Percentiles rank a stretch among this genome's conserved stretches.
Evolutionary conservation across 306 rosid genomes (phyloP).

Genomic region (Pyrus bretschneideri): DNA sequence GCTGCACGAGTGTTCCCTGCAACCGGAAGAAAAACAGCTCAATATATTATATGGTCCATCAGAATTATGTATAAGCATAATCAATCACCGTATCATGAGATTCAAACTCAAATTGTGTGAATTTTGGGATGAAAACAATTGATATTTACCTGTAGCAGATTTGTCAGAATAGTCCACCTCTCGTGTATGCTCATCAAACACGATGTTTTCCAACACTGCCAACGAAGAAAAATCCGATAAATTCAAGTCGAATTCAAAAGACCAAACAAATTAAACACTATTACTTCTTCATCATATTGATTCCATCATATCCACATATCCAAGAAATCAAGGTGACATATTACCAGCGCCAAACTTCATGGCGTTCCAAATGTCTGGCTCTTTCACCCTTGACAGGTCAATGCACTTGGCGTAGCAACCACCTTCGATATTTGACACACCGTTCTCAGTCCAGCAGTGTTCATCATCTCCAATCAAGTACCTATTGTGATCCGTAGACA

Average conservation of each 20-base stretch:
- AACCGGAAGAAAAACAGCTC: constrained; percentile 6
- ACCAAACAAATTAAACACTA: neutral
- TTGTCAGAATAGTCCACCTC: constrained; percentile 76
- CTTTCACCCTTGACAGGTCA: constrained; percentile 45
- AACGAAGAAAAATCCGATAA: neutral
- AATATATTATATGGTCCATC: neutral
- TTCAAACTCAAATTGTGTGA: neutral
- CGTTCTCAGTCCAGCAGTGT: constrained; percentile 43
- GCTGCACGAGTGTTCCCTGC: constrained; percentile 88
- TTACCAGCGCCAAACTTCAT: constrained; percentile 55
- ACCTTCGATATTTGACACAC: constrained; percentile 54
- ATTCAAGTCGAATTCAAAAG: neutral
- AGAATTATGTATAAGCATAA: neutral
- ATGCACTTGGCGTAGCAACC: constrained; percentile 56
- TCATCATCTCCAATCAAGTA: constrained; percentile 52
- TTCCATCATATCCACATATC: neutral
- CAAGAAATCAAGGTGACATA: neutral
- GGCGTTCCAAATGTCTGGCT: constrained; percentile 54
- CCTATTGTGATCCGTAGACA: constrained; percentile 49
- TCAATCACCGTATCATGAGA: too few relatives aligned
- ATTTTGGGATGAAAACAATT: neutral
- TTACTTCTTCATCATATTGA: neutral
- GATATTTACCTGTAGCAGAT: constrained; percentile 67
- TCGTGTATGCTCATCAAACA: constrained; percentile 77
- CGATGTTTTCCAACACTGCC: constrained; percentile 79